Percentiles rank a stretch among this genome's conserved stretches.
These are phyloP conservation scores for Penicillium sp. DNA, from an alignment of 2,329 filamentous ascomycete species.

Conservation along the genomic window DNA sequence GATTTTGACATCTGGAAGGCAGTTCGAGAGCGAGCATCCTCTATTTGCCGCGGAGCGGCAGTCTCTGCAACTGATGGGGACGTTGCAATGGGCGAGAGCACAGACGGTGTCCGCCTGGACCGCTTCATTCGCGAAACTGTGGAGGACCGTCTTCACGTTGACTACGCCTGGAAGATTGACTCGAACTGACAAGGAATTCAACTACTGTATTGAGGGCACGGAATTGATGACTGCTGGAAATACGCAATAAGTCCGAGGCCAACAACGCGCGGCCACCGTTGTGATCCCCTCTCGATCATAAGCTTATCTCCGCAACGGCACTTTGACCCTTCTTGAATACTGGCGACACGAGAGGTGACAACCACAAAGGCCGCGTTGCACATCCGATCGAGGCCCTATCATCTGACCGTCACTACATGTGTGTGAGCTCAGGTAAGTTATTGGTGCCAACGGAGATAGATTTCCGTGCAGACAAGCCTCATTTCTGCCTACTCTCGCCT, in stretches of 20 bases:
- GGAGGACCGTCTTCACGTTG: constrained; percentile 52
- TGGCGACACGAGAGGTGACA: background rate
- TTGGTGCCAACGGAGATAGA: background rate
- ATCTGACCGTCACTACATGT: constrained; percentile 15
- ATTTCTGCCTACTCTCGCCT: background rate
- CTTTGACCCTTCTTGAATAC: background rate
- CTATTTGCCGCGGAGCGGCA: constrained; percentile 59
- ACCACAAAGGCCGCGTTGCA: constrained; percentile 2
- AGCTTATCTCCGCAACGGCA: background rate
- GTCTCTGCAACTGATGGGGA: constrained; percentile 43
- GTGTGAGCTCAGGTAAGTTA: constrained; percentile 1
- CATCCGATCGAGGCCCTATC: constrained; percentile 7
- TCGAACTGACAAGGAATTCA: constrained; percentile 28
- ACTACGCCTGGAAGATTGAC: constrained; percentile 41
- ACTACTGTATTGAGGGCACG: background rate
- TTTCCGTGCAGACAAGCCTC: background rate
- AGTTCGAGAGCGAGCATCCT: constrained; percentile 63
- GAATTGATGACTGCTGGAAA: background rate
- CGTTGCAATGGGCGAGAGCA: constrained; percentile 45
- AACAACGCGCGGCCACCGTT: background rate
- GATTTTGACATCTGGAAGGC: constrained; percentile 72
- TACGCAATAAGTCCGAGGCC: background rate
- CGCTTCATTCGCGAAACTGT: constrained; percentile 62
- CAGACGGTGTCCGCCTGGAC: constrained; percentile 47
- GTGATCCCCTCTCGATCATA: background rate